Percentiles rank a stretch among this genome's conserved stretches.
phyloP scores from a whole-genome alignment of 192 early-diverging fungal species.

The Backusella liffmaniae region DNA sequence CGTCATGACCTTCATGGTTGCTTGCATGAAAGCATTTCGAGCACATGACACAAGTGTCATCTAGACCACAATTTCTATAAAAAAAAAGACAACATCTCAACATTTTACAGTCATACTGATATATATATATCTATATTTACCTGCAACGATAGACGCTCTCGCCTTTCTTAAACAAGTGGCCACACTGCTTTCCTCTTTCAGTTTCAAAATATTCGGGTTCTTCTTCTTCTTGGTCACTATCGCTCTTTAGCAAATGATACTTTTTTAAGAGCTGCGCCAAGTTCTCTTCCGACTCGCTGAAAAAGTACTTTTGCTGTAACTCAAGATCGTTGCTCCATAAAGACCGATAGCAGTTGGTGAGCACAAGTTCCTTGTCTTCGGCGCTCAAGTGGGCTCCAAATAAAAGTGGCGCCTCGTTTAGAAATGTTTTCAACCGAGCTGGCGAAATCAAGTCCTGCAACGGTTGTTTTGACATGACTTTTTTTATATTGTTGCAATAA shows the following conservation, averaged over 20 bases:
- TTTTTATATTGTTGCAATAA: background rate
- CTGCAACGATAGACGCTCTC: constrained; percentile 94
- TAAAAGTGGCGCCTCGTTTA: constrained; percentile 26
- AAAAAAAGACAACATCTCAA: background rate
- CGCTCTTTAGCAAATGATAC: constrained; percentile 10
- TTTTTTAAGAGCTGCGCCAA: constrained; percentile 17
- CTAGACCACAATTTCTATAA: constrained; percentile 94
- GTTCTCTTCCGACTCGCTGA: constrained; percentile 12
- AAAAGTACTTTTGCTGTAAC: constrained; percentile 34
- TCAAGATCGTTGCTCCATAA: constrained; percentile 31
- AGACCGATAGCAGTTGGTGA: constrained; percentile 33
- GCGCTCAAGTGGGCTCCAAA: constrained; percentile 3
- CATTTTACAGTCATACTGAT: background rate
- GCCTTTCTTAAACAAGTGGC: constrained; percentile 91
- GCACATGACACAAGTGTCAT: constrained; percentile 96
- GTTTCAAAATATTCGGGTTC: constrained; percentile 65
- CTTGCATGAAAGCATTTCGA: constrained; percentile 89
- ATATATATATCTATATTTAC: constrained; percentile 31
- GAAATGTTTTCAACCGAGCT: constrained; percentile 14
- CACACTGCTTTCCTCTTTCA: constrained; percentile 82
- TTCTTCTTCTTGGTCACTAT: constrained; percentile 18
- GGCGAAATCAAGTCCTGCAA: constrained; percentile 1
- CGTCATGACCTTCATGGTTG: constrained; percentile 92
- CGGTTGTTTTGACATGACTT: background rate
- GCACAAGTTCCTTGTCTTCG: constrained; percentile 8